Evolutionary conservation across 2,329 filamentous ascomycete genomes (phyloP).

Genomic region (Aureobasidium vineae): DNA sequence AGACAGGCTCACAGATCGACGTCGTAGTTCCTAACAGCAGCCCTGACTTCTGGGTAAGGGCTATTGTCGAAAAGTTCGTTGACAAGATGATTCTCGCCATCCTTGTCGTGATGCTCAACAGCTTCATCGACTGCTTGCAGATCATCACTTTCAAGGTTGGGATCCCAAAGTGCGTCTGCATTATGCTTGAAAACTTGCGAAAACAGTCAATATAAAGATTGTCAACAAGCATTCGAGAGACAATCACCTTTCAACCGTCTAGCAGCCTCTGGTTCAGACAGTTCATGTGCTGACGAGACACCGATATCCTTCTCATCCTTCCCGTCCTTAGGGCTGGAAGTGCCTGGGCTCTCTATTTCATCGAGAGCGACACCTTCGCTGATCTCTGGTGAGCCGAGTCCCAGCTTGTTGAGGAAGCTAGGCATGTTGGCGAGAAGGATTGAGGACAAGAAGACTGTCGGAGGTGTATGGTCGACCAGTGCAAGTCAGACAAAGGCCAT

Average conservation of each 20-base stretch:
- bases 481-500: not conserved
- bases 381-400: conserved; percentile 3
- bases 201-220: not conserved
- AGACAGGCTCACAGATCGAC: conserved; percentile 49
- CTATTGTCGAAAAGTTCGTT: conserved; percentile 63
- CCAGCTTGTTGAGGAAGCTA: conserved; percentile 6
- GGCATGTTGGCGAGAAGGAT: not conserved
- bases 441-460: not conserved
- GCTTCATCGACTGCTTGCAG: conserved; percentile 57
- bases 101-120: conserved; percentile 55
- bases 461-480: not conserved
- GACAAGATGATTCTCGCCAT: conserved; percentile 57
- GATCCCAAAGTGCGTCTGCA: conserved; percentile 16
- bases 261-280: conserved; percentile 8
- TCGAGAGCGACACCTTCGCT: conserved; percentile 8
- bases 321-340: not conserved
- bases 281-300: not conserved
- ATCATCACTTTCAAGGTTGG: conserved; percentile 11
- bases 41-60: conserved; percentile 61
- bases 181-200: not conserved
- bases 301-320: not conserved
- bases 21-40: conserved; percentile 58
- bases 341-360: not conserved
- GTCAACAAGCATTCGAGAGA: not conserved
- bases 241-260: conserved; percentile 1